Conservation (phyloP, 495 filamentous ascomycete genomes). For the Xylona heveae region DNA sequence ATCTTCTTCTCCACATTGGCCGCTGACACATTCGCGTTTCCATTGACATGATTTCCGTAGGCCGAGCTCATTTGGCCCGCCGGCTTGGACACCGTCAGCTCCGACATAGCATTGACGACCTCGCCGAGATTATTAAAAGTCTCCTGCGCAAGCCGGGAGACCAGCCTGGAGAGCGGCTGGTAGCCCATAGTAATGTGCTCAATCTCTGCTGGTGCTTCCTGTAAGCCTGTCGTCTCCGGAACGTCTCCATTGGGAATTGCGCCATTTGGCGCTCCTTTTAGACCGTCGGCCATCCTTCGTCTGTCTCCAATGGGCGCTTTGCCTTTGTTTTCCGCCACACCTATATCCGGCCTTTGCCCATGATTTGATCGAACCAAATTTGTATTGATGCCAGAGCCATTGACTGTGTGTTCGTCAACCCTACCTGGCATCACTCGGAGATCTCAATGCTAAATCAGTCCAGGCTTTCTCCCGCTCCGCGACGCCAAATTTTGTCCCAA, state of each 20-base stretch:
- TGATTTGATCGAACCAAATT: too few species aligned
- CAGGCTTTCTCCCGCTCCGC: too few species aligned
- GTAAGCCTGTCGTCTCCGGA: not conserved
- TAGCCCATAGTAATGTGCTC: conserved; percentile 59
- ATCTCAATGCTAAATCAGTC: too few species aligned
- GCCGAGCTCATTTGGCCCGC: conserved; percentile 10
- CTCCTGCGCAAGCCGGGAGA: conserved; percentile 60
- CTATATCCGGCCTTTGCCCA: too few species aligned
- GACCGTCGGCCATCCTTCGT: not conserved
- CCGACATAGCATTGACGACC: conserved; percentile 44
- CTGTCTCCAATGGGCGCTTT: not conserved
- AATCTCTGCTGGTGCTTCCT: conserved; percentile 41
- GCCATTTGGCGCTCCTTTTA: not conserved
- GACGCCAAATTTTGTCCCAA: too few species aligned
- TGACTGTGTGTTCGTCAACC: too few species aligned
- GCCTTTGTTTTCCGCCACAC: not conserved
- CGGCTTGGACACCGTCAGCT: conserved; percentile 25
- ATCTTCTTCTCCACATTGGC: conserved; percentile 63
- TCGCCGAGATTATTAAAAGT: conserved; percentile 57
- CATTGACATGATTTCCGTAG: conserved; percentile 23
- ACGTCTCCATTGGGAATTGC: not conserved
- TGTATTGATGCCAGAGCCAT: too few species aligned
- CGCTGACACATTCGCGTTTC: conserved; percentile 30
- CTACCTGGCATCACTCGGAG: too few species aligned
- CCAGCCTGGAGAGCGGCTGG: conserved; percentile 42